phyloP scores from a whole-genome alignment of 345 rosid genomes.

The Aethionema arabicum region DNA sequence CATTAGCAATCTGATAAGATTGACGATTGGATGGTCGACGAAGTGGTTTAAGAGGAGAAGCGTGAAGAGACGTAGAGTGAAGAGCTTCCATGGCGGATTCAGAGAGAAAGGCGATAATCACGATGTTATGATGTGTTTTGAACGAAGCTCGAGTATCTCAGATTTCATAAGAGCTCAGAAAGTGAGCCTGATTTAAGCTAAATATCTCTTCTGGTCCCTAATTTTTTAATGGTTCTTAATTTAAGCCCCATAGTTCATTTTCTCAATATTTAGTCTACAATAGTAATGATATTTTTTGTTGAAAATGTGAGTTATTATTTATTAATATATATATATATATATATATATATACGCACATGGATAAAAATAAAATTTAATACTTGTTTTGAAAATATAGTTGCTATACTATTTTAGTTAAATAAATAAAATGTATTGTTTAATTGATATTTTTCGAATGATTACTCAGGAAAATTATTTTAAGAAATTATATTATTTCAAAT shows the following conservation, averaged over 20 bases:
- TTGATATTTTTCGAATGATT: no score
- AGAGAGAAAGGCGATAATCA: conserved; percentile 32
- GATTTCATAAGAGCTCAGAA: conserved; percentile 3
- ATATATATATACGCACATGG: no score
- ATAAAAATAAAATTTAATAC: no score
- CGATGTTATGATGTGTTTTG: conserved; percentile 38
- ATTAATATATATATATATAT: no score
- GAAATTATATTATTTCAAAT: no score
- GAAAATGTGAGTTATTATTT: no score
- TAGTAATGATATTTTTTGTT: no score
- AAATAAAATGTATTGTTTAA: no score
- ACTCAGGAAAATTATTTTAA: no score
- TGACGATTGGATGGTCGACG: conserved; percentile 37
- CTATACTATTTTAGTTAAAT: no score
- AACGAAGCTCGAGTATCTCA: conserved; percentile 20
- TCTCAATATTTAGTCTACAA: not conserved
- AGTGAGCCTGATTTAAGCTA: not conserved
- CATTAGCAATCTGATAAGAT: conserved; percentile 36
- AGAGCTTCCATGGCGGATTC: conserved; percentile 68
- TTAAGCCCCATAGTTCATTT: not conserved
- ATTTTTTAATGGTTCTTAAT: not conserved
- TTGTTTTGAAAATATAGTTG: no score
- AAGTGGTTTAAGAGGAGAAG: conserved; percentile 56
- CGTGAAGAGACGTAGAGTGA: conserved; percentile 57
- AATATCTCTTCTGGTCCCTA: not conserved